Evolutionary conservation across 352 stramenopile genomes (phyloP).

Genomic region (Phytophthora crassamura): DNA sequence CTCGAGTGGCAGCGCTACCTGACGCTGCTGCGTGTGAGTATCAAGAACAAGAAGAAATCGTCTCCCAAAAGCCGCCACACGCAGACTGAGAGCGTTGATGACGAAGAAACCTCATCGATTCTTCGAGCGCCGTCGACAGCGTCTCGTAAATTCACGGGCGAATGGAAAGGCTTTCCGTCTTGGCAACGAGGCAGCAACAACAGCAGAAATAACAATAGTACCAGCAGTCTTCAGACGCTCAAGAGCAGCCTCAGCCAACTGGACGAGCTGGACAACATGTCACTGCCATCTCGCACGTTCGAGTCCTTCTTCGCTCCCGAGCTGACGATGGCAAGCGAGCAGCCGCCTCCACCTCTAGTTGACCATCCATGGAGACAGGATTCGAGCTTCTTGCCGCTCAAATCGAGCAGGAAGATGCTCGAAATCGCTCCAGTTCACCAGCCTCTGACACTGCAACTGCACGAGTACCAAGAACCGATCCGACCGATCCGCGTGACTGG

Average conservation of each 20-base stretch:
- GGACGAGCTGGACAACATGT: slow-evolving; percentile 25
- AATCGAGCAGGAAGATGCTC: slow-evolving; percentile 18
- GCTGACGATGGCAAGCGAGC: slow-evolving; percentile 8
- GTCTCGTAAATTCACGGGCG: slow-evolving; percentile 7
- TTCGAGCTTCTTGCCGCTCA: slow-evolving; percentile 27
- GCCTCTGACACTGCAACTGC: slow-evolving; percentile 4
- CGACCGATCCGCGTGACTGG: slow-evolving; percentile 13
- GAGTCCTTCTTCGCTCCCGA: slow-evolving; percentile 54
- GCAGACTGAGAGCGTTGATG: slow-evolving; percentile 21
- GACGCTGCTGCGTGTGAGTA: slow-evolving; percentile 41
- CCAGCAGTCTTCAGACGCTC: slow-evolving; percentile 19
- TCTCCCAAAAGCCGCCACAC: slow-evolving; percentile 23
- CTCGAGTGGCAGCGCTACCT: slow-evolving; percentile 49
- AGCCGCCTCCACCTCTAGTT: slow-evolving; percentile 22
- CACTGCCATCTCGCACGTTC: slow-evolving; percentile 39
- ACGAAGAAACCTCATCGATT: slow-evolving; percentile 20
- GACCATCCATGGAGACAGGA: slow-evolving; percentile 31
- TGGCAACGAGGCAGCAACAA: slow-evolving; percentile 14
- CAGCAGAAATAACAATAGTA: slow-evolving; percentile 16
- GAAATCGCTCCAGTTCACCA: slow-evolving; percentile 11
- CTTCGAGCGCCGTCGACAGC: slow-evolving; percentile 9
- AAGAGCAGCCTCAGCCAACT: slow-evolving; percentile 23
- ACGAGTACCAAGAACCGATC: slow-evolving; percentile 21
- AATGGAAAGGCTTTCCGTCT: slow-evolving; percentile 23
- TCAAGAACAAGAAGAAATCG: slow-evolving; percentile 42